Evolutionary conservation across 73 alveolate genomes (phyloP).

Genomic region (Breviolum minutum): DNA sequence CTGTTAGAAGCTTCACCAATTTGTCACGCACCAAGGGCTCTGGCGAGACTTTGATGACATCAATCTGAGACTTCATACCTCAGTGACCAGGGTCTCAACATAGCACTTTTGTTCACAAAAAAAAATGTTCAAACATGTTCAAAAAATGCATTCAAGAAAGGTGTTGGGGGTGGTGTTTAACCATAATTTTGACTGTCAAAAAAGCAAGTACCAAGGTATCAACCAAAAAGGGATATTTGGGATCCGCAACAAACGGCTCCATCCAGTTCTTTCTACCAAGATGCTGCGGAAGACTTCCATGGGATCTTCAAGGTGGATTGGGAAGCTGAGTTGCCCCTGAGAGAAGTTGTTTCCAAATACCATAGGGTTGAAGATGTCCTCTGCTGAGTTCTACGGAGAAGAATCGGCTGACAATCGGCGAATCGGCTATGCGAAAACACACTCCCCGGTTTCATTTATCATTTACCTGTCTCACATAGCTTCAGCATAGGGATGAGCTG

Average conservation of each 20-base stretch:
- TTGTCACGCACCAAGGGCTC: slow-evolving; percentile 37
- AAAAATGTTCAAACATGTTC: neutral
- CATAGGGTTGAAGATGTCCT: slow-evolving; percentile 43
- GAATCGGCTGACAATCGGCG: too few relatives aligned
- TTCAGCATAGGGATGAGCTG: too few relatives aligned
- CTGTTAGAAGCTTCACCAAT: slow-evolving; percentile 1
- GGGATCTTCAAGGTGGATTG: slow-evolving; percentile 35
- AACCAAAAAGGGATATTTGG: too few relatives aligned
- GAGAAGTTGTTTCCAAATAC: slow-evolving; percentile 42
- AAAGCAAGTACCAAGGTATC: too few relatives aligned
- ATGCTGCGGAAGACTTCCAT: slow-evolving; percentile 27
- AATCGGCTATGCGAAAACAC: too few relatives aligned
- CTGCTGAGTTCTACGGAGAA: neutral
- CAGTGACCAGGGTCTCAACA: neutral
- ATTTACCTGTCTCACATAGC: too few relatives aligned
- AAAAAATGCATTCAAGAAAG: neutral
- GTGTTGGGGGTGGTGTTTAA: too few relatives aligned
- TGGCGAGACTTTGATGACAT: slow-evolving; percentile 56
- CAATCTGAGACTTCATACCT: slow-evolving; percentile 50
- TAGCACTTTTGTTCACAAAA: too few relatives aligned
- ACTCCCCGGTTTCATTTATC: too few relatives aligned
- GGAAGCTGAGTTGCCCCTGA: slow-evolving; percentile 57
- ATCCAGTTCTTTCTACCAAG: neutral
- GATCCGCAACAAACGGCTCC: too few relatives aligned
- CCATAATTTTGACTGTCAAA: too few relatives aligned